Conservation (phyloP, 345 rosid genomes). For the Theobroma cacao region DNA sequence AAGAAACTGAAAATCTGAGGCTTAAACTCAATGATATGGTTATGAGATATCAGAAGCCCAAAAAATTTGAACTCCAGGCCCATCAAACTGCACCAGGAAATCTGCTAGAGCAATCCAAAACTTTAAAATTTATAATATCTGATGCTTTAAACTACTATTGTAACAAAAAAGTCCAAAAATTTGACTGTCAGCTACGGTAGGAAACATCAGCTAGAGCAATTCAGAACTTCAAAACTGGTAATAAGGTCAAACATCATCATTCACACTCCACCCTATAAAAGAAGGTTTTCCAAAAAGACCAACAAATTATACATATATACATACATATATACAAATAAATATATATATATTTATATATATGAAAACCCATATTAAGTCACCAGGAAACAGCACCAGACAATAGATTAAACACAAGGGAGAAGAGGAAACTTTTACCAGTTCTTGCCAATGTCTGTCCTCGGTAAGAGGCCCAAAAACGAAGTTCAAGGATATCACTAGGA, state of each 20-base stretch:
- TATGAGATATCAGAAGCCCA: not conserved
- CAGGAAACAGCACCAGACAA: not conserved
- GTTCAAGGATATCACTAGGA: slow-evolving; percentile 81
- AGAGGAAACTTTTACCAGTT: slow-evolving; percentile 50
- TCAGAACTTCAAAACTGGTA: not conserved
- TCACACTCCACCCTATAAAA: not conserved
- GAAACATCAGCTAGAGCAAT: not conserved
- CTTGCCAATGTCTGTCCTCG: slow-evolving; percentile 97
- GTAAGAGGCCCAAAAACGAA: slow-evolving; percentile 98
- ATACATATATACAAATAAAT: too few relatives aligned
- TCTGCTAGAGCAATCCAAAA: not conserved
- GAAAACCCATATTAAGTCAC: too few relatives aligned
- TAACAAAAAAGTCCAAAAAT: not conserved
- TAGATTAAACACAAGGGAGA: not conserved
- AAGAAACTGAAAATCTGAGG: not conserved
- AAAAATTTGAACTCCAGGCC: not conserved
- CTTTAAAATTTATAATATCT: not conserved
- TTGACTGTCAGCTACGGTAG: not conserved
- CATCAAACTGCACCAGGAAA: not conserved
- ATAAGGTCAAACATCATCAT: not conserved
- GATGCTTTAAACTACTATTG: not conserved
- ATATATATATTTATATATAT: too few relatives aligned
- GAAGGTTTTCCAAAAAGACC: not conserved
- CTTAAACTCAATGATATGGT: not conserved
- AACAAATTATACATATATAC: too few relatives aligned